Evolutionary conservation across 2,329 filamentous ascomycete genomes (phyloP).

Genomic region (Chalaropsis ovoidea): DNA sequence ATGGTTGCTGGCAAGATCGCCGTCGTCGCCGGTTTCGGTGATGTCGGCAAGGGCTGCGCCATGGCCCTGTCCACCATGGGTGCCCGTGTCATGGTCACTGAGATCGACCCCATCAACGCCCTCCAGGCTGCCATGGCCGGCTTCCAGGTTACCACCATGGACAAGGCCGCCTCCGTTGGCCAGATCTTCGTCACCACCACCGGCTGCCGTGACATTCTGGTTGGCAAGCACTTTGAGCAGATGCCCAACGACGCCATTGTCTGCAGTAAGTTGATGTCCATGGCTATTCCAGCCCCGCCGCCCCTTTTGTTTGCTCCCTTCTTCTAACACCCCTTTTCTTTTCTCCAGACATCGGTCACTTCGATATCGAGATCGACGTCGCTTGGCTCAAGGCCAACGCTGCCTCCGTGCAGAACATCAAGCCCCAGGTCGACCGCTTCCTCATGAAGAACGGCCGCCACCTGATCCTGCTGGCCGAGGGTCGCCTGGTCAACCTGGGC

Average conservation of each 20-base stretch:
- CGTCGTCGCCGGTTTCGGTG: slow-evolving; percentile 95
- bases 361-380: slow-evolving; percentile 99
- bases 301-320: slow-evolving; percentile 4
- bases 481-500: slow-evolving; percentile 97
- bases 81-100: slow-evolving; percentile 89
- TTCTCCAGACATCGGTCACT: slow-evolving; percentile 81
- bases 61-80: slow-evolving; percentile 94
- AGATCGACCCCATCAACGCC: slow-evolving; percentile 98
- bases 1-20: slow-evolving; percentile 99
- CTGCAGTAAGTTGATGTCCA: slow-evolving; percentile 58
- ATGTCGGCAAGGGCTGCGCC: slow-evolving; percentile 98
- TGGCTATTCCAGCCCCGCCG: background rate
- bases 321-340: slow-evolving; percentile 25
- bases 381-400: slow-evolving; percentile 98
- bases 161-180: slow-evolving; percentile 76
- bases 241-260: slow-evolving; percentile 99
- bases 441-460: slow-evolving; percentile 85
- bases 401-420: slow-evolving; percentile 92
- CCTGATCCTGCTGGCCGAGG: slow-evolving; percentile 97
- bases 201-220: slow-evolving; percentile 95
- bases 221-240: slow-evolving; percentile 79
- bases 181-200: slow-evolving; percentile 99
- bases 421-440: slow-evolving; percentile 99
- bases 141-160: slow-evolving; percentile 96
- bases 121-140: slow-evolving; percentile 97